phyloP scores from a whole-genome alignment of 352 stramenopile species.

The Blastocystis sp. region DNA sequence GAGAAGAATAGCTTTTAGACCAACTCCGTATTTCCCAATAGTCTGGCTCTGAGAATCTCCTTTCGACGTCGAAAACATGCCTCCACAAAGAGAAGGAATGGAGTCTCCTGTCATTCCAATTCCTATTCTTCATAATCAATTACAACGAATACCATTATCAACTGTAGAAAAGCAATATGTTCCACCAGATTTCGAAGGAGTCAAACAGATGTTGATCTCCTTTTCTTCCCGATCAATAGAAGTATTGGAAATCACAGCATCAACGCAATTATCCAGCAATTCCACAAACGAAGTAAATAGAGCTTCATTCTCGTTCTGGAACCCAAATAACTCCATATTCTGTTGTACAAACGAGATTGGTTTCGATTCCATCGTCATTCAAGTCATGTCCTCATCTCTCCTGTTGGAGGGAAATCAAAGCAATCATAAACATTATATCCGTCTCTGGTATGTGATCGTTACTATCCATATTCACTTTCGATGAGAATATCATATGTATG shows the following conservation, averaged over 20 bases:
- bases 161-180: background rate
- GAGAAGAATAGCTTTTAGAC: slow-evolving; percentile 45
- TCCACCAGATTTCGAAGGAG: background rate
- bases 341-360: background rate
- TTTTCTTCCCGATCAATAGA: background rate
- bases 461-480: background rate
- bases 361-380: background rate
- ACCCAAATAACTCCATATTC: slow-evolving; percentile 46
- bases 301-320: slow-evolving; percentile 17
- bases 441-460: background rate
- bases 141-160: slow-evolving; percentile 32
- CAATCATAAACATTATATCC: background rate
- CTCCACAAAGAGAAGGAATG: slow-evolving; percentile 32
- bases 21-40: slow-evolving; percentile 38
- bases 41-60: background rate
- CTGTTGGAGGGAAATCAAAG: background rate
- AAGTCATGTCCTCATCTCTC: background rate
- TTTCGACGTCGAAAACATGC: slow-evolving; percentile 3
- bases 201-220: background rate
- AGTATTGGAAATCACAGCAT: slow-evolving; percentile 3
- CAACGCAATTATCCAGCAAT: slow-evolving; percentile 26
- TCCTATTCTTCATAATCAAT: background rate
- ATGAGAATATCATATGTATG: background rate
- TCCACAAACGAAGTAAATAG: slow-evolving; percentile 19
- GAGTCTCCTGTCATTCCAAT: background rate